A percentile compares a stretch with the other conserved stretches of the same genome.
Conservation (phyloP, 306 rosid species). For the Elaeagnus macrophylla region DNA sequence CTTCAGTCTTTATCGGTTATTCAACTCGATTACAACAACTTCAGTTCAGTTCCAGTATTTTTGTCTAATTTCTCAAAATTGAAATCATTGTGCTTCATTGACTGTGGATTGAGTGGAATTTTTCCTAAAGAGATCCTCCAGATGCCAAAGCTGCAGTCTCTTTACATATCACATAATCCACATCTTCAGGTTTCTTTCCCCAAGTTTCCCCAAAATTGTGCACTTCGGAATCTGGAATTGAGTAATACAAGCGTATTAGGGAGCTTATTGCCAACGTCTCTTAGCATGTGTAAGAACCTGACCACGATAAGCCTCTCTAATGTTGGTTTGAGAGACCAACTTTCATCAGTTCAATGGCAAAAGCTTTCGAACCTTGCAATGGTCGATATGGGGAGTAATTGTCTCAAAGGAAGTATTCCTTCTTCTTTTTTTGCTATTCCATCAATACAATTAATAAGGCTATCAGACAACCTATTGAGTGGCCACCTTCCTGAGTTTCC, state of each 20-base stretch:
- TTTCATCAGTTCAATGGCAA: constrained; percentile 7
- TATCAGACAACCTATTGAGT: constrained; percentile 7
- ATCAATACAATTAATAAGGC: background rate
- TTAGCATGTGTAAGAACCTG: constrained; percentile 11
- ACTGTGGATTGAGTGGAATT: constrained; percentile 1
- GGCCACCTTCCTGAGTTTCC: constrained; percentile 13
- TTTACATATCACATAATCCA: background rate
- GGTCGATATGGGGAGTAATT: constrained; percentile 13
- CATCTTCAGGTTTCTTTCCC: constrained; percentile 15
- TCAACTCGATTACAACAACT: too few species aligned
- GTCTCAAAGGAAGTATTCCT: constrained; percentile 17
- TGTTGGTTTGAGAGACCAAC: constrained; percentile 18
- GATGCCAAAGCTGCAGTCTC: constrained; percentile 9
- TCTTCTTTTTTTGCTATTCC: constrained; percentile 12
- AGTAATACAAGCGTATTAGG: background rate
- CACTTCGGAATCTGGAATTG: constrained; percentile 2
- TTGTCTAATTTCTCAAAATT: too few species aligned
- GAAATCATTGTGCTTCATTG: too few species aligned
- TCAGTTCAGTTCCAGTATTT: too few species aligned
- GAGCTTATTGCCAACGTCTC: constrained; percentile 12
- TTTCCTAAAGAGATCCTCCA: constrained; percentile 21
- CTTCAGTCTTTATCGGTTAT: too few species aligned
- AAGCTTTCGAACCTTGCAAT: constrained; percentile 7
- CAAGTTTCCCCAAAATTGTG: background rate
- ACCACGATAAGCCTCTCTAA: background rate